Percentiles rank a stretch among this genome's conserved stretches.
These are phyloP conservation scores for Trypanosoma mega DNA, from an alignment of 208 protist genomes.

Conservation along the genomic window DNA sequence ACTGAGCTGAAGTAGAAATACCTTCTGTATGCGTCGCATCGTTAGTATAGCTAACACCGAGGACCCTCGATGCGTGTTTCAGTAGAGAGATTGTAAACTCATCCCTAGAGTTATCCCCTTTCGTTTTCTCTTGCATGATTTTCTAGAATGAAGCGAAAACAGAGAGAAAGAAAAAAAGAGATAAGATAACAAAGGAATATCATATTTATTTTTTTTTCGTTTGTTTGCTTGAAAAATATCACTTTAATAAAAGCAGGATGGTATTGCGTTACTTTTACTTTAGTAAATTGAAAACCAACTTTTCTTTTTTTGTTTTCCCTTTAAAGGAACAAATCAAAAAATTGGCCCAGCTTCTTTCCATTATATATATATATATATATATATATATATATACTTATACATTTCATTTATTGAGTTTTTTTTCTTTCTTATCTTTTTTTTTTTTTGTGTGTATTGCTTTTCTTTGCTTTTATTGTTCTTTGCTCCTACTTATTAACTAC, in stretches of 20 bases:
- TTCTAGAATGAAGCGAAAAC: not conserved
- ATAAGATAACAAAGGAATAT: constrained; percentile 5
- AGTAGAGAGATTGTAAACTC: constrained; percentile 23
- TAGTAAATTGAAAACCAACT: too few species aligned
- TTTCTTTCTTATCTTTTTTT: constrained; percentile 4
- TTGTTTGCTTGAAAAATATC: too few species aligned
- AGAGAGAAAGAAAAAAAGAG: not conserved
- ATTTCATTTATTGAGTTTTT: not conserved
- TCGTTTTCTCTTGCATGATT: not conserved
- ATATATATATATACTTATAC: not conserved
- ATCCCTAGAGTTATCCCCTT: constrained; percentile 14
- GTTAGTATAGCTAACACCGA: constrained; percentile 10
- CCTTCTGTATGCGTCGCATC: not conserved
- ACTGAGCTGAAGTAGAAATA: constrained; percentile 1
- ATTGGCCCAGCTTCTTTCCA: not conserved
- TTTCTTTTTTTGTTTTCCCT: too few species aligned
- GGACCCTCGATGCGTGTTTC: constrained; percentile 12
- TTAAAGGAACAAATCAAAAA: not conserved
- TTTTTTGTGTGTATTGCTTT: not conserved
- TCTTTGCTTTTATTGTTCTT: not conserved
- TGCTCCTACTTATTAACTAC: too few species aligned
- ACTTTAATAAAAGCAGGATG: too few species aligned
- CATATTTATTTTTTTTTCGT: not conserved
- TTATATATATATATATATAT: not conserved
- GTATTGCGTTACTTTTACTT: too few species aligned